Base-by-base conservation (phyloP, 2,329 filamentous ascomycete genomes). In the Paramyrothecium sp. region DNA sequence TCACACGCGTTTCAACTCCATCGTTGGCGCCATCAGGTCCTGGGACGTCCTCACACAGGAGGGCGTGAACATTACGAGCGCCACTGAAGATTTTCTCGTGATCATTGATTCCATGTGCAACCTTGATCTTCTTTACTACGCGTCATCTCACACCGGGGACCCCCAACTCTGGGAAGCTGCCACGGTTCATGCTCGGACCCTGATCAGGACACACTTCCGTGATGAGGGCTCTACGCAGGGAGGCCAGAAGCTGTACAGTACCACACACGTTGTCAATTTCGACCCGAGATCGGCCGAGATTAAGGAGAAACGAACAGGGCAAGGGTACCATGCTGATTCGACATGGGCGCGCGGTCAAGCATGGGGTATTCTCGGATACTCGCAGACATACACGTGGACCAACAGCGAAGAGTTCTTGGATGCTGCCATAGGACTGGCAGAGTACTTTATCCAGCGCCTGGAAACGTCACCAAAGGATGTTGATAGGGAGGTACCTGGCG, bases 331-430 rank as follows among this genome's bases (percentile, higher is more conserved):
- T 0, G 75, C 76, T 34, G 64, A 70, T 19, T 82, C 79, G 0
- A 81, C 78, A 0, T 83, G 81, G 81, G 73, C 76, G 4, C 73
- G 81, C 13, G 81, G 81, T 2, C 81, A 83, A 55, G 79, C 79
- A 0, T 83, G 81, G 80, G 75, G 72, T 0, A 77, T 82, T 17
- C 67, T 81, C 17, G 80, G 80, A 0, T 83, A 80, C 53, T 73
- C 79, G 0, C 79, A 82, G 58, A 76, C 78, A 0, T 82, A 79
- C 55, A 64, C 66, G 33, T 82, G 79, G 78, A 82, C 80, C 0
- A 74, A 74, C 12, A 74, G 80, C 1, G 20, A 56, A 0, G 69
- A 69, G 2, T 82, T 81, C 52, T 67, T 82, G 0, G 65, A 76
- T 0, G 77, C 78, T 0, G 76, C 82, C 0, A 72, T 75, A 3